Conservation (phyloP, 176 grass and related monocot species). For the Zizania latifolia region DNA sequence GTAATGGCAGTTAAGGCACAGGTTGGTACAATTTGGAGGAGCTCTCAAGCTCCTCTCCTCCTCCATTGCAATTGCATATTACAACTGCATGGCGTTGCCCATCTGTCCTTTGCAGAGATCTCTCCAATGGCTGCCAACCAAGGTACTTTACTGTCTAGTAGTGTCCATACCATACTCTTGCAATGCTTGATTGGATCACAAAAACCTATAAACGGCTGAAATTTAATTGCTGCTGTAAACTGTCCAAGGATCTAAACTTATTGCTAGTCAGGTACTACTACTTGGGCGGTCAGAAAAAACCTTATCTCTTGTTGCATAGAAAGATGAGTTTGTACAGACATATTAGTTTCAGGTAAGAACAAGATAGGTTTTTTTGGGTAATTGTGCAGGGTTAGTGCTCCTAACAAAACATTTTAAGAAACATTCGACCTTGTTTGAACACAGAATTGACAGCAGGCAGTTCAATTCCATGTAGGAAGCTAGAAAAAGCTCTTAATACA, state of each 20-base stretch:
- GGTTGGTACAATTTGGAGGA: neutral
- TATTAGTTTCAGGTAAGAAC: neutral
- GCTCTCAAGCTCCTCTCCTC: neutral
- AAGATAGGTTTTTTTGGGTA: too few species aligned
- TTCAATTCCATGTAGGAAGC: neutral
- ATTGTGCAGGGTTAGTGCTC: too few species aligned
- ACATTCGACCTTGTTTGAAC: neutral
- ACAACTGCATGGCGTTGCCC: slow-evolving; percentile 1
- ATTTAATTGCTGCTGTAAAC: neutral
- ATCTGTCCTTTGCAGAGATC: slow-evolving; percentile 37
- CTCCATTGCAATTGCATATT: neutral
- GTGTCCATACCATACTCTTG: neutral
- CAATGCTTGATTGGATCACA: neutral
- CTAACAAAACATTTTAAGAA: too few species aligned
- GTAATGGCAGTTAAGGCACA: slow-evolving; percentile 18
- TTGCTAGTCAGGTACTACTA: neutral
- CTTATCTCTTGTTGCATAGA: neutral
- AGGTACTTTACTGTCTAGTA: neutral
- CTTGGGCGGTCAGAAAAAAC: neutral
- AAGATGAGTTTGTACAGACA: neutral
- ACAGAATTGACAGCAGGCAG: neutral
- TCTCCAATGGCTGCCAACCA: slow-evolving; percentile 16
- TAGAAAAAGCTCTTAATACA: neutral
- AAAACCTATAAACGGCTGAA: neutral
- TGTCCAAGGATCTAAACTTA: slow-evolving; percentile 10